These are phyloP conservation scores for Pseudogymnoascus sp. DNA, from an alignment of 2,329 filamentous ascomycete species.

Conservation along the genomic window DNA sequence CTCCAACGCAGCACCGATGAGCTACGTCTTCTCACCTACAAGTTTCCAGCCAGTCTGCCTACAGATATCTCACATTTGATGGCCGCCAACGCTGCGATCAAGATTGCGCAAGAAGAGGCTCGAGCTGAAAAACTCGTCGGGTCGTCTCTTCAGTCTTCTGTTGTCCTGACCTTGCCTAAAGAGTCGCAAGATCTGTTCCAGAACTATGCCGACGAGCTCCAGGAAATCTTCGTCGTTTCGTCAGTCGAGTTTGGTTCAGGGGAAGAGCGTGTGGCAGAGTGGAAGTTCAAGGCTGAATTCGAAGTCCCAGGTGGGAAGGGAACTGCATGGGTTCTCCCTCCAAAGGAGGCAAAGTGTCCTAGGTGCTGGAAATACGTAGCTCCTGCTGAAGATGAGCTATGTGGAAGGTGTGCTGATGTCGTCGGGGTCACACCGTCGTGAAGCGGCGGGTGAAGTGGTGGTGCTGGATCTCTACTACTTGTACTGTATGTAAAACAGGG, in stretches of 20 bases:
- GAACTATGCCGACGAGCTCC: constrained; percentile 33
- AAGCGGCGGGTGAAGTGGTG: not conserved
- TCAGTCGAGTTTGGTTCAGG: constrained; percentile 45
- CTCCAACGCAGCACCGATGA: constrained; percentile 29
- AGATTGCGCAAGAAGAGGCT: constrained; percentile 65
- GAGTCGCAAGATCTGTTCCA: constrained; percentile 25
- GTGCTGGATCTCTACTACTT: constrained; percentile 4
- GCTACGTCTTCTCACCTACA: constrained; percentile 11
- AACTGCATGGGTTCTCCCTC: constrained; percentile 29
- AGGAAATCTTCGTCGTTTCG: constrained; percentile 60
- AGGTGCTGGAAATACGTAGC: constrained; percentile 85
- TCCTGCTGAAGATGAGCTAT: constrained; percentile 57
- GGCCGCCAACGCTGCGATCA: constrained; percentile 54
- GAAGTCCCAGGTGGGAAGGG: constrained; percentile 18
- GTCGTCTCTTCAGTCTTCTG: constrained; percentile 70
- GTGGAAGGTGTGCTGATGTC: constrained; percentile 62
- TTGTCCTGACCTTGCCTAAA: constrained; percentile 44
- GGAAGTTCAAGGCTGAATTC: constrained; percentile 29
- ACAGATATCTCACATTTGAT: constrained; percentile 20
- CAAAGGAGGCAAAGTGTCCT: constrained; percentile 61
- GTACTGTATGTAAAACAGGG: not conserved
- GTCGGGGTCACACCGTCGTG: constrained; percentile 33
- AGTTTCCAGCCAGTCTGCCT: constrained; percentile 8
- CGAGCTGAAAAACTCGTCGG: constrained; percentile 65
- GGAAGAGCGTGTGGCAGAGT: constrained; percentile 38